A percentile compares a stretch with the other conserved stretches of the same genome.
These are phyloP conservation scores for Sutorius australiensis DNA, from an alignment of 768 basidiomycete genomes.

Conservation along the genomic window DNA sequence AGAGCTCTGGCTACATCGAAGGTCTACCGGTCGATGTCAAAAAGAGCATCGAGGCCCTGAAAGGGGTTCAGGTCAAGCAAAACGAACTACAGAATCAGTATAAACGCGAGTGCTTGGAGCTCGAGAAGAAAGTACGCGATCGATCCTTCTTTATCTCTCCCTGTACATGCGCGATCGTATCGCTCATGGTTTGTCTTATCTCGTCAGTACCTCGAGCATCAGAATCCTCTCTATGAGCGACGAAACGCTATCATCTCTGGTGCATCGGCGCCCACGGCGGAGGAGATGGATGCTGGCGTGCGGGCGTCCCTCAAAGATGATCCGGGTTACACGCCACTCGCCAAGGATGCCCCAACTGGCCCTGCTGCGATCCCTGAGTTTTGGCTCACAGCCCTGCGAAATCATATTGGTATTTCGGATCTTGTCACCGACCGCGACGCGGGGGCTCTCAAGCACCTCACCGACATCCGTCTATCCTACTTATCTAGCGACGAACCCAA, in stretches of 20 bases:
- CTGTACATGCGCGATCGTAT: conserved; percentile 11
- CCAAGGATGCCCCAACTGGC: conserved; percentile 45
- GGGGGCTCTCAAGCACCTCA: conserved; percentile 76
- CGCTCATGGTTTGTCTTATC: conserved; percentile 4
- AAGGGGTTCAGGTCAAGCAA: conserved; percentile 91
- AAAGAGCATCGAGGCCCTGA: conserved; percentile 84
- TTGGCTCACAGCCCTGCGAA: conserved; percentile 95
- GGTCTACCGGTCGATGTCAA: conserved; percentile 76
- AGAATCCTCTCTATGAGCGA: conserved; percentile 83
- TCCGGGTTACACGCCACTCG: conserved; percentile 59
- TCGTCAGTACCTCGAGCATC: conserved; percentile 66
- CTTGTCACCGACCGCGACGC: conserved; percentile 93
- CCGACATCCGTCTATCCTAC: conserved; percentile 79
- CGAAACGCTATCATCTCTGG: conserved; percentile 83
- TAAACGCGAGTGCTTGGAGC: conserved; percentile 90
- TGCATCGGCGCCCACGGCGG: conserved; percentile 61
- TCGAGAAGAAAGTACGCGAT: conserved; percentile 85
- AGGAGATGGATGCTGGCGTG: conserved; percentile 83
- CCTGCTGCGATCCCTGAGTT: conserved; percentile 76
- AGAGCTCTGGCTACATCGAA: conserved; percentile 94
- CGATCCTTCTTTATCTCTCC: conserved; percentile 3
- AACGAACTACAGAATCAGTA: conserved; percentile 85
- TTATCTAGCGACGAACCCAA: conserved; percentile 59
- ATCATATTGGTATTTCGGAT: conserved; percentile 81
- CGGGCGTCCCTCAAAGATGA: conserved; percentile 72